Percentiles rank a stretch among this genome's conserved stretches.
phyloP scores from a whole-genome alignment of 176 grass and related monocot genomes.

The Rhynchospora breviuscula region DNA sequence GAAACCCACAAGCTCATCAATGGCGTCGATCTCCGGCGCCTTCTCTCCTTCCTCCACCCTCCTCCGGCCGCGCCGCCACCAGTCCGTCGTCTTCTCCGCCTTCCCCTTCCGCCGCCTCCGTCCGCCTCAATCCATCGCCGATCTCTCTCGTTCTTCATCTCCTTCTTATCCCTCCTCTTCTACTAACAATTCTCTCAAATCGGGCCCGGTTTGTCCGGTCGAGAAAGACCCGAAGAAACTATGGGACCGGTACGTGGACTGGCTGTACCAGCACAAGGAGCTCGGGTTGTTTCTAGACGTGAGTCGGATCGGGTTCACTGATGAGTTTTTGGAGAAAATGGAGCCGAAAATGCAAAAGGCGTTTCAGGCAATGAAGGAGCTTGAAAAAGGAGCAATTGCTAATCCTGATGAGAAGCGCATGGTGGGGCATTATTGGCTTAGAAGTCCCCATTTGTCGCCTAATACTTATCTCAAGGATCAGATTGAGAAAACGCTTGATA shows the following conservation, averaged over 20 bases:
- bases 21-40: conserved; percentile 23
- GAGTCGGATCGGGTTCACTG: conserved; percentile 90
- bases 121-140: conserved; percentile 57
- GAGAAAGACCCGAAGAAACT: conserved; percentile 89
- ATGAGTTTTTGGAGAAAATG: conserved; percentile 73
- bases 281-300: conserved; percentile 91
- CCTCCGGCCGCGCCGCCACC: conserved; percentile 26
- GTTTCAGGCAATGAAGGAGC: conserved; percentile 73
- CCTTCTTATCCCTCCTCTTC: conserved; percentile 20
- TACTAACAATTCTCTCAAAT: conserved; percentile 16
- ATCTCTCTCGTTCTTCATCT: conserved; percentile 51
- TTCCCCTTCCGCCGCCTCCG: conserved; percentile 43
- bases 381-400: conserved; percentile 96
- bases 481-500: conserved; percentile 76
- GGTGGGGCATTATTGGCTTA: conserved; percentile 97
- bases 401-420: conserved; percentile 90
- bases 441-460: conserved; percentile 59
- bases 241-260: conserved; percentile 82
- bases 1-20: neutral
- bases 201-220: conserved; percentile 17
- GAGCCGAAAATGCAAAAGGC: conserved; percentile 67
- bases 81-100: conserved; percentile 8
- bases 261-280: conserved; percentile 99
- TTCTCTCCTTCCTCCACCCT: conserved; percentile 23
- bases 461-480: conserved; percentile 59